Base-by-base conservation (phyloP, 345 rosid genomes). In the Carallia pectinifolia region DNA sequence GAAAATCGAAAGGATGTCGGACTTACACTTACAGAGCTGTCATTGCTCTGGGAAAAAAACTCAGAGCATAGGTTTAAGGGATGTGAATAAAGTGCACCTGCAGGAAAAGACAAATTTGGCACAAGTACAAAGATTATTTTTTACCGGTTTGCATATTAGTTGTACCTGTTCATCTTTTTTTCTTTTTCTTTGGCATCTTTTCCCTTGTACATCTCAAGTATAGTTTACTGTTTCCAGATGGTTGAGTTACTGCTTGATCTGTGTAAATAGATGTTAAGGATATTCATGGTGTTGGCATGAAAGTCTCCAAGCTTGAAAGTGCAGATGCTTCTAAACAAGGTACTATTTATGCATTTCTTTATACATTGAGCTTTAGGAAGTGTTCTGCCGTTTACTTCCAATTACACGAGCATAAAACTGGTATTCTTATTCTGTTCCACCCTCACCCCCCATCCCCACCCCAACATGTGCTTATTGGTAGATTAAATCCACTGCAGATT, bases 271-370 rank as follows among this genome's bases (percentile, higher is more conserved):
- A 91, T 85, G 86, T 86, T 47, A 84, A 77, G 86, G 98, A 89
- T 38, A 83, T 94, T 40, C 89, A 96, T 16, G 98, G 96, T 65
- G 83, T 94, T 76, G 97, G 97, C 83, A 85, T 94, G 89, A 96
- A 91, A 86, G 97, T 94, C 70, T 84, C 97, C 55, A 91, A 85
- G 84, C 95, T 94, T 80, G 96, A 91, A 76, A 81, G 77, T 81
- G 85, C 80, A 10, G 89, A 88, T 70, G 67, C 81, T 75, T 75
- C 79, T 58, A 86, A 83, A 72, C 83, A 83, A 85, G 97, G 97
- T 93, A 44, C 5, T 15, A 74, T 50, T 40, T 72, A 15, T 19
- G 54, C 5, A 53, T 56, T 63, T 36, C 53, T 59, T 58, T 60
- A 70, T 53, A 40, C 23, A n/a, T 63, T 69, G 74, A 67, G 58